Evolutionary conservation across 192 early-diverging fungal genomes (phyloP).

Genomic region (Backusella psychrophila): DNA sequence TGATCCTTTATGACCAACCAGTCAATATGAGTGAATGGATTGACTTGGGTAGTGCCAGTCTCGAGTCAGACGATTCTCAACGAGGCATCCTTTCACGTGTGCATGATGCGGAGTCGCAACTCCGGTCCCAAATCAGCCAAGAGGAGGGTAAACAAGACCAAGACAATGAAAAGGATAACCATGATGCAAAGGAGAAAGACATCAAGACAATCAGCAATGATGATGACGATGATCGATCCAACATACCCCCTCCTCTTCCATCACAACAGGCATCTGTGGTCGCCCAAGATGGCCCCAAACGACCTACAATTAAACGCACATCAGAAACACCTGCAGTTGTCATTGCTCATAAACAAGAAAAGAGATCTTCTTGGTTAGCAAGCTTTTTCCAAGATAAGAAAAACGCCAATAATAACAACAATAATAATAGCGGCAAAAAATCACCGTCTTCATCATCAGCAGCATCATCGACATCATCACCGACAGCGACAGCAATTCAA

Average conservation of each 20-base stretch:
- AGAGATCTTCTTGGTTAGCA: conserved; percentile 1
- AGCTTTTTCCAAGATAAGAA: conserved; percentile 19
- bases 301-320: background rate
- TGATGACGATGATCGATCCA: background rate
- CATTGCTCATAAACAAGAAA: background rate
- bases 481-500: background rate
- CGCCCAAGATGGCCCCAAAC: background rate
- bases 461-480: background rate
- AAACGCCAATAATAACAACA: background rate
- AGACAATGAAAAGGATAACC: background rate
- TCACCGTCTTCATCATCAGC: background rate
- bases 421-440: background rate
- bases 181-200: background rate
- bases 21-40: conserved; percentile 36
- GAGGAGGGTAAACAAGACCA: background rate
- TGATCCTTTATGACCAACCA: conserved; percentile 27
- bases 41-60: conserved; percentile 28
- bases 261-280: background rate
- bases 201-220: background rate
- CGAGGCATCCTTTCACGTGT: conserved; percentile 34
- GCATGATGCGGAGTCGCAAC: conserved; percentile 34
- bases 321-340: background rate
- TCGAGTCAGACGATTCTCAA: conserved; percentile 19
- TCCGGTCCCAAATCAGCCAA: conserved; percentile 17
- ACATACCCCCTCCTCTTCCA: background rate